Conservation (phyloP, 1,284 basidiomycete species). For the Clitocybe nebularis region DNA sequence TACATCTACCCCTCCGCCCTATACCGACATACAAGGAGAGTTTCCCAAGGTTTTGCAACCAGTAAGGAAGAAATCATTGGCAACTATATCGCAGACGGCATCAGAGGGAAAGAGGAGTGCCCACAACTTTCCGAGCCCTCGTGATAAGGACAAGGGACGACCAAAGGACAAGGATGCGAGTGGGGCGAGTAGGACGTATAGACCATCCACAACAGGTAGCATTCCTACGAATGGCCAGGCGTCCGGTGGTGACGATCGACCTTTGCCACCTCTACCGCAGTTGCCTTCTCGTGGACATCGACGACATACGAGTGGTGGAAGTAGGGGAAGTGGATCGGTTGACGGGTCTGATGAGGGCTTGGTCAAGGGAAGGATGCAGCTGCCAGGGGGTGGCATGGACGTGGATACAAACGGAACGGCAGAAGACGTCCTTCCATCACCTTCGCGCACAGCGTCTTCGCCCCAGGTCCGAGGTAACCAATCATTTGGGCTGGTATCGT, state of each 20-base stretch:
- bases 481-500: constrained; percentile 8
- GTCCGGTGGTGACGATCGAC: neutral
- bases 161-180: no score
- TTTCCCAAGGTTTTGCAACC: no score
- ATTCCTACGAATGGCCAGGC: neutral
- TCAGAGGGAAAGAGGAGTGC: neutral
- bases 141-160: no score
- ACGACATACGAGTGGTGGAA: neutral
- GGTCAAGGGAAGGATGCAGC: neutral
- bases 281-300: neutral
- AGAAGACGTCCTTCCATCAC: neutral
- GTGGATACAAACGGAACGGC: neutral
- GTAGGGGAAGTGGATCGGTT: neutral
- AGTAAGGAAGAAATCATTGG: no score
- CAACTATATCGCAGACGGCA: no score
- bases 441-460: neutral
- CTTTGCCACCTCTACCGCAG: neutral
- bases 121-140: neutral
- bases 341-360: neutral
- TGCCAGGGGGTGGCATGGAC: neutral
- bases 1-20: no score
- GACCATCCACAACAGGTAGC: neutral
- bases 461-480: neutral
- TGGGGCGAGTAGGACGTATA: neutral
- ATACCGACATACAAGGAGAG: no score